Evolutionary conservation across 2,329 filamentous ascomycete species (phyloP), one percentile per base, ranked within the genome.

Genomic region (Teratosphaeriaceae sp.): DNA sequence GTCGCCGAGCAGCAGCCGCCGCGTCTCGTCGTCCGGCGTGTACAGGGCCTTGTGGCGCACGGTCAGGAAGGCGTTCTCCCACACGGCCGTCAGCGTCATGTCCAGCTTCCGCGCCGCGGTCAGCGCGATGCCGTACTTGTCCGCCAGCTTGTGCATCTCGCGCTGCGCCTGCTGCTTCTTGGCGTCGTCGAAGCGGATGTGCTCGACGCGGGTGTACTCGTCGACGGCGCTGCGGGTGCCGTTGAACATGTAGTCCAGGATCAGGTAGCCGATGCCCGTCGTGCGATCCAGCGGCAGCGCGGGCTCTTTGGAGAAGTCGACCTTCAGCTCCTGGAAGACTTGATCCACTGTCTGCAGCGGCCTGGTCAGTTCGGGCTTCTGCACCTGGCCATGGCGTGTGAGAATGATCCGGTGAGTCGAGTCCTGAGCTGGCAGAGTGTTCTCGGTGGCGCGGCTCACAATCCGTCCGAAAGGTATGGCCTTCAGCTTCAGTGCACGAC

Each of bases 181-280:
- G 38, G 42, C n/a, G 33, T 39, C n/a, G 21, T 41, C 2, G 30
- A 31, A 5, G 37, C 35, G 9, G 43, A 19, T 26, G 21, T 45
- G 39, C 8, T 47, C 33, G 4, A 43, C 21, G 24, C 27, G 31
- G 3, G 3, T 16, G n/a, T 46, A 39, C 19, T 55, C 52, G 19
- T 43, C 39, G 6, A 51, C 33, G 20, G 45, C 38, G 29, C 48
- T 52, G 13, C 49, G 42, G 15, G 38, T 44, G 3, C 46, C 47
- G 16, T 44, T 42, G 20, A 53, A 49, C 13, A 54, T 29, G 31
- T 54, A 54, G 20, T 54, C 51, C n/a, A 55, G 44, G 42, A 55
- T 46, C 6, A 54, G 42, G 11, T 46, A 46, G 2, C 47, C 47
- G 12, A 54, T 34, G 12, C 44, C 19, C 2, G 47, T 44, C 8